phyloP scores from a whole-genome alignment of 805 yeast species.

The Candida jianshihensis region DNA sequence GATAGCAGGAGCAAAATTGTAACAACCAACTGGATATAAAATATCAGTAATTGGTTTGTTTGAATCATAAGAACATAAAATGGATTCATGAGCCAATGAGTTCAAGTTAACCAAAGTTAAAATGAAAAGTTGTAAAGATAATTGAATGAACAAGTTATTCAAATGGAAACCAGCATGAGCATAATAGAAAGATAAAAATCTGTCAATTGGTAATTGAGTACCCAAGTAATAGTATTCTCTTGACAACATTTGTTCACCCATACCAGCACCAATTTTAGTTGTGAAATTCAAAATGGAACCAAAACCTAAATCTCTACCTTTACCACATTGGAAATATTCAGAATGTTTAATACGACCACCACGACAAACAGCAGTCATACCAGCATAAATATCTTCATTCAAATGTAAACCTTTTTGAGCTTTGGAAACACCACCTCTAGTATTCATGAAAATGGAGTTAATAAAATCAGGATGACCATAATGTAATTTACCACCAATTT shows the following conservation, averaged over 20 bases:
- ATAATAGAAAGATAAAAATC: slow-evolving; percentile 76
- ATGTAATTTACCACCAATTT: slow-evolving; percentile 80
- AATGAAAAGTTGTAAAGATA: slow-evolving; percentile 68
- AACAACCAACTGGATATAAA: slow-evolving; percentile 62
- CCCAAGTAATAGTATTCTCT: slow-evolving; percentile 80
- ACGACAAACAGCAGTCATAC: slow-evolving; percentile 75
- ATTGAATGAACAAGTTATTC: slow-evolving; percentile 70
- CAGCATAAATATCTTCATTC: slow-evolving; percentile 86
- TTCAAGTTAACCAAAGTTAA: slow-evolving; percentile 65
- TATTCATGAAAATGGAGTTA: slow-evolving; percentile 68
- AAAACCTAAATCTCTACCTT: slow-evolving; percentile 85
- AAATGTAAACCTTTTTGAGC: slow-evolving; percentile 82
- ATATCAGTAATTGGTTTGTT: slow-evolving; percentile 63
- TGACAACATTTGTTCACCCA: slow-evolving; percentile 86
- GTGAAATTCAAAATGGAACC: slow-evolving; percentile 82
- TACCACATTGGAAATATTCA: slow-evolving; percentile 86
- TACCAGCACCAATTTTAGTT: slow-evolving; percentile 86
- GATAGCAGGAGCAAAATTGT: slow-evolving; percentile 64
- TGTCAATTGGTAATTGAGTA: slow-evolving; percentile 72
- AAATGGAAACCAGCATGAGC: slow-evolving; percentile 87
- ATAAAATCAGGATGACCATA: slow-evolving; percentile 88
- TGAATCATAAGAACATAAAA: slow-evolving; percentile 60
- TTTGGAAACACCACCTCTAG: slow-evolving; percentile 84
- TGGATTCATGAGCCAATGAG: slow-evolving; percentile 65
- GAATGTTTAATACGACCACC: slow-evolving; percentile 87